Evolutionary conservation across 2,329 filamentous ascomycete genomes (phyloP), one percentile per base, ranked within the genome.

Genomic region (Diaporthe citri): DNA sequence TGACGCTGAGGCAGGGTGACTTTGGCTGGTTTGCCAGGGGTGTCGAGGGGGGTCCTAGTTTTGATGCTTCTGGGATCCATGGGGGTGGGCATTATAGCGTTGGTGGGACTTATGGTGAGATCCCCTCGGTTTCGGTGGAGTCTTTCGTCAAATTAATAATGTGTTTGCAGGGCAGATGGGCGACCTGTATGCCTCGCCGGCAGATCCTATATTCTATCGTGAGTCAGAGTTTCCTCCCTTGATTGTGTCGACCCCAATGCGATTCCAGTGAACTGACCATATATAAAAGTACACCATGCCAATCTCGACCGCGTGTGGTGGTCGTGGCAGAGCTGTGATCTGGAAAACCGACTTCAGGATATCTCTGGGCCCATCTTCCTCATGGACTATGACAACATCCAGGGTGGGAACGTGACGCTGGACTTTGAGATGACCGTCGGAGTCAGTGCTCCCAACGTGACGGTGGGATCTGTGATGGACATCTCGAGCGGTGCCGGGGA

Each of bases 231-330:
- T 36, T 10, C 13, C 9, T 39, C 8, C 15, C 13, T 41, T 5
- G 1, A 12, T 10, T 5, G 1, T 31, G 4, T 9, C 17, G 20
- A 43, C 0, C 1, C 8, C 13, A 15, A 4, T 4, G 1, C 25
- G 7, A 8, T 25, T 8, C 0, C 20, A 66, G 2, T 20, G 0
- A 8, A 51, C 64, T 67, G 2, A 52, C 64, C 64, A 5, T 3
- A 39, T 2, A 5, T 3, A 39, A 2, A 36, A 52, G 22, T 39
- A 15, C 31, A 67, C 43, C n/a, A 52, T 4, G 64, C 31, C 31
- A 67, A 22, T 8, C n/a, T 39, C 64, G 31, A 67, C 34, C 48
- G 31, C 4, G 15, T 52, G 31, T 64, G 60, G 60, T 64, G 60
- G 41, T 52, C 12, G 8, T 67, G 46, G n/a, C 46, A 52, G 22